Base-by-base conservation (phyloP, 306 rosid genomes). In the Amphicarpaea edgeworthii region DNA sequence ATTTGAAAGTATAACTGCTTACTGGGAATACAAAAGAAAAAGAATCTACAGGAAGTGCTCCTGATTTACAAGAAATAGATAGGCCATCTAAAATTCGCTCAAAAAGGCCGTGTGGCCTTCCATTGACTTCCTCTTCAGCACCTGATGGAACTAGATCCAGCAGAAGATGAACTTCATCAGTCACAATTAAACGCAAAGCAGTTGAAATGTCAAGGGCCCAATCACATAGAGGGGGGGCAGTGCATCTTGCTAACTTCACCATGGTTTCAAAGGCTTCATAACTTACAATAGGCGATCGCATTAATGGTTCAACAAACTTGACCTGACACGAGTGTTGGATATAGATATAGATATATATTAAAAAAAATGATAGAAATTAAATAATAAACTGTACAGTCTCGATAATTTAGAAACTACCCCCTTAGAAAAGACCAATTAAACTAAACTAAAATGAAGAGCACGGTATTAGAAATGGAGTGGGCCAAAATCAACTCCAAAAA, bases 31-130 rank as follows among this genome's bases (percentile, higher is more conserved):
- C 87, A 79, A 90, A 92, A 34, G 96, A 85, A 79, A 95, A 95
- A n/a, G 99, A 89, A 87, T 95, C 99, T 12, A 95, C 92, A 71
- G 99, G 97, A 76, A 95, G 93, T 49, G 99, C 88, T 61, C 99
- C 99, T 3, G 84, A 89, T 90, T 87, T 92, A 83, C 97, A 95
- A 65, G 99, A 89, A 50, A 72, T 72, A 68, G 99, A 89, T 54
- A 95, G 82, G 73, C 96, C 99, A 75, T 82, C 81, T 38, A 89
- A 73, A 51, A 92, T 84, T 69, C 96, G 89, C 64, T 92, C 97
- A 79, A 95, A 91, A 59, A 95, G 91, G 71, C 97, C 84, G 38
- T 62, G 78, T 40, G 91, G 86, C 55, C 57, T 88, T 79, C 77
- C 88, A 43, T 80, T 84, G 15, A 86, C 82, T 72, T 89, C 97